Conservation (phyloP, 176 grass and related monocot species). For the Oryza rufipogon region DNA sequence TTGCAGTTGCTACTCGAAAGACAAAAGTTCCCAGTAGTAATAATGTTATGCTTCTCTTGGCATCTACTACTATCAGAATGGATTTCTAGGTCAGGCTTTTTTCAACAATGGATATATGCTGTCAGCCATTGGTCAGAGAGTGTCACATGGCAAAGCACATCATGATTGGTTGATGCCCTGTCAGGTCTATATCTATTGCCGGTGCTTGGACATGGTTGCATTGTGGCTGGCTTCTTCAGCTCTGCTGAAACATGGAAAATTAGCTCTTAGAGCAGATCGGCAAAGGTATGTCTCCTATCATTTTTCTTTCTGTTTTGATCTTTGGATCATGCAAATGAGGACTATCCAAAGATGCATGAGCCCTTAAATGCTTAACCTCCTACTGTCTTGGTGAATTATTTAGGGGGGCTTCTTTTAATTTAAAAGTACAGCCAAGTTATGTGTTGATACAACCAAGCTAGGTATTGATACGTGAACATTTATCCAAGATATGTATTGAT, state of each 20-base stretch:
- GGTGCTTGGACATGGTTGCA: neutral
- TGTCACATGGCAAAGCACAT: neutral
- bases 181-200: neutral
- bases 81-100: neutral
- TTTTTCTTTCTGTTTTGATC: neutral
- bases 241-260: neutral
- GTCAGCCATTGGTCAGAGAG: no score
- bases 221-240: neutral
- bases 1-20: constrained; percentile 13
- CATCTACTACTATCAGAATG: neutral
- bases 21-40: neutral
- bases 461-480: neutral
- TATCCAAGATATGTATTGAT: neutral
- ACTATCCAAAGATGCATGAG: neutral
- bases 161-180: neutral
- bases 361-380: neutral
- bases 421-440: neutral
- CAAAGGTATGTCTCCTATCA: constrained; percentile 19
- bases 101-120: neutral
- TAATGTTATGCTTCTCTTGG: neutral
- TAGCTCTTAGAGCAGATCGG: neutral
- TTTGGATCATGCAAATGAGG: neutral
- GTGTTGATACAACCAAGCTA: neutral
- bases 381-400: neutral
- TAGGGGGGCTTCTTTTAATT: neutral